A percentile compares a stretch with the other conserved stretches of the same genome.
phyloP scores from a whole-genome alignment of 2,329 filamentous ascomycete genomes.

The Colletotrichum tanaceti region DNA sequence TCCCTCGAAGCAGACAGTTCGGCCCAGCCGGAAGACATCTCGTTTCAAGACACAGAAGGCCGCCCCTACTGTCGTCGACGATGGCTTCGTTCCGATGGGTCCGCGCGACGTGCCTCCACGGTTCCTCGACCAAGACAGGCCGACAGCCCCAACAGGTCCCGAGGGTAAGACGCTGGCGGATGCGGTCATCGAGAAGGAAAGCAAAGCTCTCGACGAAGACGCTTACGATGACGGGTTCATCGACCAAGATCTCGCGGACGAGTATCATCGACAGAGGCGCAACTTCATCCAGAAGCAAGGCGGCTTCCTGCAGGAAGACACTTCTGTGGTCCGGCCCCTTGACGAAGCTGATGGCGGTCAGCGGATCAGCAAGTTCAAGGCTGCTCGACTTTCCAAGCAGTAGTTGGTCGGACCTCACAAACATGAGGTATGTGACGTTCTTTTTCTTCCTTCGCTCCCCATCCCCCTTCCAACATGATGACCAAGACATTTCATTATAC shows the following conservation, averaged over 20 bases:
- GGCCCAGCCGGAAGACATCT: constrained; percentile 56
- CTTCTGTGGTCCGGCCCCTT: constrained; percentile 73
- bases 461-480: constrained; percentile 25
- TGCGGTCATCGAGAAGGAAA: constrained; percentile 66
- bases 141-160: constrained; percentile 60
- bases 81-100: constrained; percentile 52
- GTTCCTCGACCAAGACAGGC: constrained; percentile 54
- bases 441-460: not conserved
- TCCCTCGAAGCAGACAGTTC: constrained; percentile 43
- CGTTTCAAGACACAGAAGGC: constrained; percentile 60
- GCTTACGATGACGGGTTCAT: constrained; percentile 71
- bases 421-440: constrained; percentile 39
- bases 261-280: constrained; percentile 87
- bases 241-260: constrained; percentile 80
- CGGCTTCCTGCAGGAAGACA: constrained; percentile 80
- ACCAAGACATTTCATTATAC: constrained; percentile 35
- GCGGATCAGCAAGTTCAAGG: constrained; percentile 79
- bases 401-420: constrained; percentile 49
- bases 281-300: constrained; percentile 85
- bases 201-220: constrained; percentile 46
- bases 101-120: constrained; percentile 58
- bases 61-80: constrained; percentile 39
- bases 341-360: constrained; percentile 74
- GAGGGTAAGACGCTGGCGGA: constrained; percentile 69
- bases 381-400: constrained; percentile 70